phyloP scores from a whole-genome alignment of 139 green algal genomes.

The Picochlorum sp. region DNA sequence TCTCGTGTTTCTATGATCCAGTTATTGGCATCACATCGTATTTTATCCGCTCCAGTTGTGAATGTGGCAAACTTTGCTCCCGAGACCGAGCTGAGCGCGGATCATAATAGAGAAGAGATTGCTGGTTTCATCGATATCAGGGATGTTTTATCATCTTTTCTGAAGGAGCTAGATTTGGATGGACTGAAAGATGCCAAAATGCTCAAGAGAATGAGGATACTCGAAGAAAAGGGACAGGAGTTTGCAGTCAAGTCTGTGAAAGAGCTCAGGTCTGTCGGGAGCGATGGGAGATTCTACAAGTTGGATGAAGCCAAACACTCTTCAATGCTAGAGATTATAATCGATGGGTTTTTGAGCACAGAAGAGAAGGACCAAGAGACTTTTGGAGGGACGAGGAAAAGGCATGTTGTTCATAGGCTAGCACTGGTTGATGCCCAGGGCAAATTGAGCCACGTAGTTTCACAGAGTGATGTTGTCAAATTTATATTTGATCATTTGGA shows the following conservation, averaged over 20 bases:
- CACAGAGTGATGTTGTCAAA: conserved; percentile 42
- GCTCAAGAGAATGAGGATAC: conserved; percentile 51
- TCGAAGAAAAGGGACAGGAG: conserved; percentile 24
- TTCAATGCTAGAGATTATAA: conserved; percentile 53
- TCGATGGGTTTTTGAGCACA: conserved; percentile 51
- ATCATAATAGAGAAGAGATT: conserved; percentile 14
- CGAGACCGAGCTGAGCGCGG: neutral
- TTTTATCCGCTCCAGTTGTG: conserved; percentile 59
- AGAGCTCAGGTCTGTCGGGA: conserved; percentile 40
- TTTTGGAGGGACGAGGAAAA: conserved; percentile 21
- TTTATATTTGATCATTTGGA: conserved; percentile 34
- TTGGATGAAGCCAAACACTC: conserved; percentile 20
- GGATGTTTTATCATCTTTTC: conserved; percentile 51
- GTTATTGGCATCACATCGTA: conserved; percentile 47
- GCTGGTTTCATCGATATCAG: conserved; percentile 58
- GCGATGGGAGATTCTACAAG: conserved; percentile 58
- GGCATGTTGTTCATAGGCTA: conserved; percentile 37
- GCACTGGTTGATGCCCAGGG: conserved; percentile 29
- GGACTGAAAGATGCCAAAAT: conserved; percentile 34
- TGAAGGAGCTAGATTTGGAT: conserved; percentile 31
- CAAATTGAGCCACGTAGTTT: conserved; percentile 33
- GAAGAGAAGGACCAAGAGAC: conserved; percentile 16
- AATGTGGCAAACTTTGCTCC: neutral
- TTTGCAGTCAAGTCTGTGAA: conserved; percentile 32
- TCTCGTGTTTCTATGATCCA: conserved; percentile 12